Conservation (phyloP, 345 rosid species). For the Hibiscus mutabilis region DNA sequence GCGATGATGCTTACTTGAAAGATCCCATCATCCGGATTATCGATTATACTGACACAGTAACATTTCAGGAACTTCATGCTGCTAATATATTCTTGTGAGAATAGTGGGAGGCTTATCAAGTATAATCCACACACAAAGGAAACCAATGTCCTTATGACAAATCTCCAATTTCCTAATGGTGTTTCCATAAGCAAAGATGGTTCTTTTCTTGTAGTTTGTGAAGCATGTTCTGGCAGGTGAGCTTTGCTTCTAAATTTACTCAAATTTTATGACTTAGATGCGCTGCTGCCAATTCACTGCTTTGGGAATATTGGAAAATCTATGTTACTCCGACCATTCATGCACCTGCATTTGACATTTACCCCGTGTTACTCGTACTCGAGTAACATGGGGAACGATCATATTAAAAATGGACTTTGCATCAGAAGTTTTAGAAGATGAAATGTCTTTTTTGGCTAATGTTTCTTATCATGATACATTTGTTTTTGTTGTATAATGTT, state of each 20-base stretch:
- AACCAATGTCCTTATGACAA: constrained; percentile 54
- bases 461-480: too few relatives aligned
- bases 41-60: not conserved
- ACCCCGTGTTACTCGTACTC: too few relatives aligned
- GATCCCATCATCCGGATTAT: not conserved
- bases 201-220: constrained; percentile 67
- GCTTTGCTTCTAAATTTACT: constrained; percentile 4
- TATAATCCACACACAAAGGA: constrained; percentile 61
- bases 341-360: too few relatives aligned
- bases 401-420: too few relatives aligned
- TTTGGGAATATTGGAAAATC: too few relatives aligned
- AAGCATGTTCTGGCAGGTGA: constrained; percentile 63
- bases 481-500: too few relatives aligned
- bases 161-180: constrained; percentile 85
- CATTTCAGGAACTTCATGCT: constrained; percentile 80
- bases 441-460: too few relatives aligned
- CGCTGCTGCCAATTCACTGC: too few relatives aligned
- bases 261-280: too few relatives aligned
- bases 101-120: constrained; percentile 67
- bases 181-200: constrained; percentile 81
- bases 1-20: not conserved
- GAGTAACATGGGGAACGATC: too few relatives aligned
- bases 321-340: too few relatives aligned
- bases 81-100: constrained; percentile 65
- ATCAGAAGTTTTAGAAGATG: too few relatives aligned